phyloP scores from a whole-genome alignment of 805 yeast species.

The Hanseniaspora valbyensis region DNA sequence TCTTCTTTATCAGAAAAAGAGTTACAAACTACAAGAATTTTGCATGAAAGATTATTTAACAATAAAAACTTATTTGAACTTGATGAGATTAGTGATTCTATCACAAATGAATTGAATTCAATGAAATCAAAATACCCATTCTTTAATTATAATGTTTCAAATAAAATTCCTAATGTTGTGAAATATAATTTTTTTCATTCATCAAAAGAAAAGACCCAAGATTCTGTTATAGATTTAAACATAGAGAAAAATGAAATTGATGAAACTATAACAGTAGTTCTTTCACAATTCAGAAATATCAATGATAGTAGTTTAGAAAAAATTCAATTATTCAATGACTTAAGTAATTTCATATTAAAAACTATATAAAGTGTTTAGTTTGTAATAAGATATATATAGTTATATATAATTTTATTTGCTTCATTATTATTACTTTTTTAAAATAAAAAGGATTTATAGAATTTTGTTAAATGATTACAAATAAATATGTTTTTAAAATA shows the following conservation, averaged over 20 bases:
- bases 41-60: conserved; percentile 9
- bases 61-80: not conserved
- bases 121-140: not conserved
- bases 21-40: not conserved
- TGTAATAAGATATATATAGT: no score
- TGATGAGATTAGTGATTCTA: not conserved
- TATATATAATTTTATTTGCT: no score
- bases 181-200: not conserved
- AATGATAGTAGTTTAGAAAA: not conserved
- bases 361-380: not conserved
- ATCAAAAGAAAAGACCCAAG: not conserved
- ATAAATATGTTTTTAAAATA: not conserved
- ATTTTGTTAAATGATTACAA: not conserved
- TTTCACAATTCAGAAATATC: conserved; percentile 4
- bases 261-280: not conserved
- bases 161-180: not conserved
- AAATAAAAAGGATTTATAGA: no score
- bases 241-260: not conserved
- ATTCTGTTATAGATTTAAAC: not conserved
- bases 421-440: no score
- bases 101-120: not conserved
- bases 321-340: conserved; percentile 5
- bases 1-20: not conserved
- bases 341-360: not conserved
- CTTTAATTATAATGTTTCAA: not conserved